Evolutionary conservation across 2,329 filamentous ascomycete species (phyloP).

Genomic region (Rhynchosporium secalis): DNA sequence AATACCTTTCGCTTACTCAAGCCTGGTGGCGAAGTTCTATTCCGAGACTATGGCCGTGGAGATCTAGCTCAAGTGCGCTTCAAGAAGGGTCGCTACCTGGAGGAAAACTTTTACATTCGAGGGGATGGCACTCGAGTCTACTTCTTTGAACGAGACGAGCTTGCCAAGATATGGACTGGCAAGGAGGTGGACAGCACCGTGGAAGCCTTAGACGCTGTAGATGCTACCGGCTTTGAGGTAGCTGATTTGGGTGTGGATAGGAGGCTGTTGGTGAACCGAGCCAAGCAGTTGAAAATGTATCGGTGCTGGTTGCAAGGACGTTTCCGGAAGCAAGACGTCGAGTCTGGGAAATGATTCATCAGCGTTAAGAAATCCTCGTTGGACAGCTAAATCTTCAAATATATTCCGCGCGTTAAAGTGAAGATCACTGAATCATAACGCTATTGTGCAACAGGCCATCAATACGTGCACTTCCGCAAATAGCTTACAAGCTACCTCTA

Average conservation of each 20-base stretch:
- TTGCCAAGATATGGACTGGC: slow-evolving; percentile 75
- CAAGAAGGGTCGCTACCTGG: slow-evolving; percentile 90
- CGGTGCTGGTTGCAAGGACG: slow-evolving; percentile 91
- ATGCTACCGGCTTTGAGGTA: slow-evolving; percentile 60
- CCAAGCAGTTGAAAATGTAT: slow-evolving; percentile 94
- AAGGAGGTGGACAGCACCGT: slow-evolving; percentile 22
- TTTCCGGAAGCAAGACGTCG: slow-evolving; percentile 61
- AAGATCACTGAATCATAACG: no score
- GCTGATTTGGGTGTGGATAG: slow-evolving; percentile 81
- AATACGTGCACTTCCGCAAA: no score
- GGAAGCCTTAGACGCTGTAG: slow-evolving; percentile 8
- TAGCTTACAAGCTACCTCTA: no score
- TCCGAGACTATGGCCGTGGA: slow-evolving; percentile 94
- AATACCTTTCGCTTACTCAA: slow-evolving; percentile 85
- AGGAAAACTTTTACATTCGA: slow-evolving; percentile 95
- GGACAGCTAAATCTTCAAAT: neutral
- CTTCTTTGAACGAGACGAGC: slow-evolving; percentile 88
- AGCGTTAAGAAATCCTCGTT: neutral
- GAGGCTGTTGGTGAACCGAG: slow-evolving; percentile 87
- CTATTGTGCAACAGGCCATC: no score
- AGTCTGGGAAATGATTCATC: neutral
- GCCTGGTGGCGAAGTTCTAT: slow-evolving; percentile 88
- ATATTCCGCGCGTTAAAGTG: no score
- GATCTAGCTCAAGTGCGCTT: slow-evolving; percentile 96
- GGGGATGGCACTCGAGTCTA: slow-evolving; percentile 96